Evolutionary conservation across 257 asterid species (phyloP).

Genomic region (Solanum arcanum): DNA sequence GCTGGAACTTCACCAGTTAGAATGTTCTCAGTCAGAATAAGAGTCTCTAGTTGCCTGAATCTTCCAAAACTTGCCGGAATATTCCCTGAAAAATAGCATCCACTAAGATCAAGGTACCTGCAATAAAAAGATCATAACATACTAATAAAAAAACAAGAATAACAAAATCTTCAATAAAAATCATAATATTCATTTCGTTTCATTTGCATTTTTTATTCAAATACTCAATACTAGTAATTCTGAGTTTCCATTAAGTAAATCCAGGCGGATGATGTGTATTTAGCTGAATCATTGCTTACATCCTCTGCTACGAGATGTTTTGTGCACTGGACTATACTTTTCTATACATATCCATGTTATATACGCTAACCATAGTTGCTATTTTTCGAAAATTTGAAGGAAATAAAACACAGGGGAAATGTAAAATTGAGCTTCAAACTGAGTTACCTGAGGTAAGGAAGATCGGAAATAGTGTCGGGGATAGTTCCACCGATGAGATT

Average conservation of each 20-base stretch:
- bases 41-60: constrained; percentile 44
- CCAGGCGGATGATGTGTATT: accelerated
- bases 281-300: background rate
- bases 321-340: background rate
- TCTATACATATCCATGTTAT: background rate
- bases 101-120: constrained; percentile 50
- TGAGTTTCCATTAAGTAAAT: background rate
- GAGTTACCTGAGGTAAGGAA: constrained; percentile 58
- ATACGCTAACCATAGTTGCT: background rate
- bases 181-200: background rate
- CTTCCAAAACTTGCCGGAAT: constrained; percentile 56
- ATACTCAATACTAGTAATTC: background rate
- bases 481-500: constrained; percentile 49
- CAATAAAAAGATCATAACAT: background rate
- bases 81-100: constrained; percentile 43
- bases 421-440: background rate
- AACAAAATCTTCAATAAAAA: background rate
- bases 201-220: background rate
- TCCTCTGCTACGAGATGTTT: background rate
- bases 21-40: constrained; percentile 36
- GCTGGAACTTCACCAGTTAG: constrained; percentile 48
- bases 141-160: background rate
- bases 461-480: constrained; percentile 48
- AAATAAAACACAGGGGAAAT: background rate
- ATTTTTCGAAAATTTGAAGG: background rate